phyloP scores from a whole-genome alignment of 2,329 filamentous ascomycete species.

The Tolypocladium amazonense region DNA sequence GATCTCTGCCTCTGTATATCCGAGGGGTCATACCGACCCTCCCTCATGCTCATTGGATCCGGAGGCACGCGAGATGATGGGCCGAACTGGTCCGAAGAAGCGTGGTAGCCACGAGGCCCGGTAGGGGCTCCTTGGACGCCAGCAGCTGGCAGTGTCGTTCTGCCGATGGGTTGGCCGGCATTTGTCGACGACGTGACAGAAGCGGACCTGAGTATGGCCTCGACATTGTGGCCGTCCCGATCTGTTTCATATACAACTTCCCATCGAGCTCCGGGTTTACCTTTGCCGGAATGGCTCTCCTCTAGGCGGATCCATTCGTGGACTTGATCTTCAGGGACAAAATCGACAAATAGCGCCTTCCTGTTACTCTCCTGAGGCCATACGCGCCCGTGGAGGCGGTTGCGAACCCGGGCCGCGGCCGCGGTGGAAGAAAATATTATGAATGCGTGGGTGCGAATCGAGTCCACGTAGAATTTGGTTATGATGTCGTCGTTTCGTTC shows the following conservation, averaged over 20 bases:
- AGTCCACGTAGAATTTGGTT: slow-evolving; percentile 66
- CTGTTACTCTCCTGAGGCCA: slow-evolving; percentile 84
- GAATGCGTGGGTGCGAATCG: slow-evolving; percentile 81
- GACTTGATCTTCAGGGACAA: slow-evolving; percentile 67
- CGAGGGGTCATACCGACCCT: slow-evolving; percentile 50
- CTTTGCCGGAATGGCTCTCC: slow-evolving; percentile 33
- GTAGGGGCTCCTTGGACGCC: slow-evolving; percentile 24
- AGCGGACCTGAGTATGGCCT: slow-evolving; percentile 23
- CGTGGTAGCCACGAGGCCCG: slow-evolving; percentile 21
- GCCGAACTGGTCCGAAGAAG: slow-evolving; percentile 19
- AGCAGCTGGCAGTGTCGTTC: background rate
- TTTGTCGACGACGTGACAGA: slow-evolving; percentile 1
- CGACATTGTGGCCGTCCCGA: slow-evolving; percentile 37
- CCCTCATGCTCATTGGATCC: background rate
- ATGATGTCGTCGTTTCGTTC: slow-evolving; percentile 44
- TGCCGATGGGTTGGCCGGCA: slow-evolving; percentile 8
- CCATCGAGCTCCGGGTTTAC: slow-evolving; percentile 43
- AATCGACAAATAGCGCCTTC: slow-evolving; percentile 81
- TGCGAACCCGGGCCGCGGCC: slow-evolving; percentile 67
- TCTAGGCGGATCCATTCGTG: slow-evolving; percentile 65
- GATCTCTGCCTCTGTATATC: slow-evolving; percentile 38
- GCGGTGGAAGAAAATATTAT: slow-evolving; percentile 58
- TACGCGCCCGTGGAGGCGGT: slow-evolving; percentile 62
- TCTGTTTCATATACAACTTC: slow-evolving; percentile 60
- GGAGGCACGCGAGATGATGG: slow-evolving; percentile 15